A percentile compares a stretch with the other conserved stretches of the same genome.
These are phyloP conservation scores for Cyberlindnera amylophila DNA, from an alignment of 805 yeast species.

Conservation along the genomic window DNA sequence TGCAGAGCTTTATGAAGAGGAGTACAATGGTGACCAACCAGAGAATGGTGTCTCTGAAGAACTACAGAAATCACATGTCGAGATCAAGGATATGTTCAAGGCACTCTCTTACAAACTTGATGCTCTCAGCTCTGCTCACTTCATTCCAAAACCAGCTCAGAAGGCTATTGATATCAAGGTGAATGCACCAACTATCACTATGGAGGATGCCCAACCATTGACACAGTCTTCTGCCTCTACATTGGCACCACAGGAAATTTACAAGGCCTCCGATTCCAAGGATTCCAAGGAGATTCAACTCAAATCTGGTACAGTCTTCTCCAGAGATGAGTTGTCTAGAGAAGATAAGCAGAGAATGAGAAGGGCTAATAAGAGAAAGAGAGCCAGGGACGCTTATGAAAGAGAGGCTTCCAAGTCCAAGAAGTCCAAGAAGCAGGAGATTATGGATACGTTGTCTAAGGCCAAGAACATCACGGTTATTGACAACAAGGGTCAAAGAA, in stretches of 20 bases:
- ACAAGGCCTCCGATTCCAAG: slow-evolving; percentile 44
- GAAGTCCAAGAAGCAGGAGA: slow-evolving; percentile 56
- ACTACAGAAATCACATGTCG: slow-evolving; percentile 69
- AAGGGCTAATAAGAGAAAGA: slow-evolving; percentile 81
- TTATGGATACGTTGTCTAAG: slow-evolving; percentile 64
- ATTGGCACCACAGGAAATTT: slow-evolving; percentile 94
- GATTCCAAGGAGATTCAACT: slow-evolving; percentile 61
- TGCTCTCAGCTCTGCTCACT: slow-evolving; percentile 90
- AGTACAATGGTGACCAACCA: slow-evolving; percentile 52
- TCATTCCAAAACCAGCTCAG: slow-evolving; percentile 85
- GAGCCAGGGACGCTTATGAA: slow-evolving; percentile 47
- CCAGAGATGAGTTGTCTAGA: slow-evolving; percentile 76
- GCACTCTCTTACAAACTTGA: slow-evolving; percentile 70
- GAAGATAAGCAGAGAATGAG: slow-evolving; percentile 86
- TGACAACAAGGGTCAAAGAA: slow-evolving; percentile 69
- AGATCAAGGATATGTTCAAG: slow-evolving; percentile 63
- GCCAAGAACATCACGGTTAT: slow-evolving; percentile 78
- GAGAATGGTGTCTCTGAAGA: slow-evolving; percentile 58
- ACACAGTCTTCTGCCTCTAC: slow-evolving; percentile 68
- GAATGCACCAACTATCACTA: slow-evolving; percentile 72
- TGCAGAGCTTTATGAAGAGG: slow-evolving; percentile 91
- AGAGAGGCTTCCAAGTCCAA: slow-evolving; percentile 35
- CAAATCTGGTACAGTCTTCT: slow-evolving; percentile 73
- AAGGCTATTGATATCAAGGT: slow-evolving; percentile 78
- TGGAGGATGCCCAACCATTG: slow-evolving; percentile 97